phyloP scores from a whole-genome alignment of 1,139 yeast species.

The Zygoascus meyerae region DNA sequence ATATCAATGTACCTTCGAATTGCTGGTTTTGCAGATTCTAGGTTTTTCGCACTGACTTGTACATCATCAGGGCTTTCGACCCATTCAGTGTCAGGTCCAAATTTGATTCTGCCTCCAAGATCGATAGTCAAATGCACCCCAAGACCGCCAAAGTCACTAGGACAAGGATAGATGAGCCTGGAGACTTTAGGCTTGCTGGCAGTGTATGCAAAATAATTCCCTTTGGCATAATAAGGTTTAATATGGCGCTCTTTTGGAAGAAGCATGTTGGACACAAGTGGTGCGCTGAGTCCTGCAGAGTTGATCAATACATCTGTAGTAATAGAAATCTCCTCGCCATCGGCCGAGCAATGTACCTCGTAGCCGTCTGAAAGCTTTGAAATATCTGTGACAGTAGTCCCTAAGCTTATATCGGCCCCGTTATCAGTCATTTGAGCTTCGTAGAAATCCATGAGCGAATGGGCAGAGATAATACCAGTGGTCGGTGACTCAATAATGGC shows the following conservation, averaged over 20 bases:
- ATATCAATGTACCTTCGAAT: constrained; percentile 63
- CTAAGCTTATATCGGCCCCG: constrained; percentile 62
- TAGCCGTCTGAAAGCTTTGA: constrained; percentile 26
- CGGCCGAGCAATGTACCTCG: constrained; percentile 22
- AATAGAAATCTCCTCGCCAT: constrained; percentile 39
- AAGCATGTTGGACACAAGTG: constrained; percentile 58
- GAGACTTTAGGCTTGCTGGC: constrained; percentile 41
- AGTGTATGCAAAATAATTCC: constrained; percentile 64
- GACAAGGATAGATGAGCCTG: constrained; percentile 67
- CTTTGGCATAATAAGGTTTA: constrained; percentile 68
- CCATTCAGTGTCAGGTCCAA: constrained; percentile 92
- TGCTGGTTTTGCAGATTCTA: constrained; percentile 52
- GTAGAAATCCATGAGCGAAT: constrained; percentile 59
- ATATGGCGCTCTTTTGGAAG: constrained; percentile 59
- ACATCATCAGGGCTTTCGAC: constrained; percentile 42
- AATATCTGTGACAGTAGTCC: constrained; percentile 51
- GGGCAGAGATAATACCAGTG: constrained; percentile 81
- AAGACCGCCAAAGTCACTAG: constrained; percentile 65
- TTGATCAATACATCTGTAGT: constrained; percentile 59
- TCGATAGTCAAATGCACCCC: constrained; percentile 87
- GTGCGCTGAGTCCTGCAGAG: constrained; percentile 75
- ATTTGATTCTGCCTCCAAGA: constrained; percentile 69
- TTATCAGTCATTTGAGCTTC: constrained; percentile 47
- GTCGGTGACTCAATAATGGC: constrained; percentile 74
- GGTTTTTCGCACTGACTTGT: constrained; percentile 37